Base-by-base conservation (phyloP, 192 early-diverging fungal species). In the Thamnidium elegans region DNA sequence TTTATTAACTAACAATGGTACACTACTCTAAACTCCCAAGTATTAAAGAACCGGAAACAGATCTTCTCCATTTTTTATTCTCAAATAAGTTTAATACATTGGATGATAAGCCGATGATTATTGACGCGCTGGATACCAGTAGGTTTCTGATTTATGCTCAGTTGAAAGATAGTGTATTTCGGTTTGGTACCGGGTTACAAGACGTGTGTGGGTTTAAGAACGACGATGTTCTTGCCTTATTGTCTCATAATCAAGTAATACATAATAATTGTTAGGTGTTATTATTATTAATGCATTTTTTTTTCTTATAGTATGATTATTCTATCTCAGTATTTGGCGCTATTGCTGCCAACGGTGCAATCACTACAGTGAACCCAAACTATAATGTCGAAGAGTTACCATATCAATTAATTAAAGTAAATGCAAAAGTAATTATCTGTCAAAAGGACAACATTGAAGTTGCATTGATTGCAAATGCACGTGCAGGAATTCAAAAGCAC, bases 291-390 rank as follows among this genome's bases (percentile, higher is more conserved):
- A 30, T 47, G 0, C 3, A 10, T 30, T 17, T n/a, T 17, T n/a
- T 3, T 31, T 8, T 15, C 42, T 43, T n/a, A 10, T 44, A 74
- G 72, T 36, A 74, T 55, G 68, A 77, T 31, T 74, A 77, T 63
- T 11, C 51, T 42, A 34, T 74, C 0, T 44, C 60, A 15, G 21
- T 74, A 17, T 39, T 74, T 14, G 75, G 72, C 20, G 14, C 72
- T 20, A 34, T 77, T 15, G 72, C 75, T 32, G 67, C 75, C 23
- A 91, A 92, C 7, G 88, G 86, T 8, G 75, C 87, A 6, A 71
- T 88, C 23, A 87, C 89, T 0, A 81, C 88, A 8, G 89, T 84
- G 20, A 97, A 95, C 70, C 91, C 94, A 15, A 75, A 76, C n/a
- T 95, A 96, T 76, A 92, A 81, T 1, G 77, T 70, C 8, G 74